A percentile compares a stretch with the other conserved stretches of the same genome.
These are phyloP conservation scores for Brettanomyces naardenensis DNA, from an alignment of 805 yeast genomes.

Conservation along the genomic window DNA sequence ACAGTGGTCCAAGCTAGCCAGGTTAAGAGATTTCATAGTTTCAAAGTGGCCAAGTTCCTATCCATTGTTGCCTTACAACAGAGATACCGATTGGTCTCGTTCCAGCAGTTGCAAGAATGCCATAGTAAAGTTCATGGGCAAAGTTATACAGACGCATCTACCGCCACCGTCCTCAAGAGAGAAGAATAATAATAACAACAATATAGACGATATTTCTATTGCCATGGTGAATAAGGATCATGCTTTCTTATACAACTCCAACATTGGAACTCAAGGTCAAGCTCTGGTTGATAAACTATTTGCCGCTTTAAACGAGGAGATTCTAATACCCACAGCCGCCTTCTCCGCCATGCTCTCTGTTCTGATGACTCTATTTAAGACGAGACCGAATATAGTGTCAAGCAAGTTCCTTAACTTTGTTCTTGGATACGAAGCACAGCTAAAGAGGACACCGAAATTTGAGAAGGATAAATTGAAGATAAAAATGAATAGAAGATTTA, in stretches of 20 bases:
- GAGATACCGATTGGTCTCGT: conserved; percentile 42
- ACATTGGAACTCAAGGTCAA: conserved; percentile 65
- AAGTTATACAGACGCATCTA: conserved; percentile 46
- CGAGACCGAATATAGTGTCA: conserved; percentile 53
- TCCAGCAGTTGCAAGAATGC: conserved; percentile 58
- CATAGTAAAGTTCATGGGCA: conserved; percentile 63
- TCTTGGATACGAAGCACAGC: conserved; percentile 50
- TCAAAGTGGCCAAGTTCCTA: conserved; percentile 49
- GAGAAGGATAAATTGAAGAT: conserved; percentile 27
- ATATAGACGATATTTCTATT: conserved; percentile 32
- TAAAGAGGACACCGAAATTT: conserved; percentile 45
- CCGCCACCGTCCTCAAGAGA: conserved; percentile 30
- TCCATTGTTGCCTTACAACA: conserved; percentile 42
- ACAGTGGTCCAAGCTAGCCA: conserved; percentile 48
- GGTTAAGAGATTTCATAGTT: conserved; percentile 53
- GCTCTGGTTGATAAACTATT: conserved; percentile 61
- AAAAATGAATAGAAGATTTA: conserved; percentile 25
- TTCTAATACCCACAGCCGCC: conserved; percentile 45
- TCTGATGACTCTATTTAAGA: conserved; percentile 51
- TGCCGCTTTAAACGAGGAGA: conserved; percentile 44
- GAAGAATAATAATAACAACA: conserved; percentile 1
- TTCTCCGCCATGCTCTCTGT: conserved; percentile 65
- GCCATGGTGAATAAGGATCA: conserved; percentile 49
- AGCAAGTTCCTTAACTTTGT: conserved; percentile 49
- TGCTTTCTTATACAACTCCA: conserved; percentile 43